Base-by-base conservation (phyloP, 345 rosid species). In the Xanthoceras sorbifolium region DNA sequence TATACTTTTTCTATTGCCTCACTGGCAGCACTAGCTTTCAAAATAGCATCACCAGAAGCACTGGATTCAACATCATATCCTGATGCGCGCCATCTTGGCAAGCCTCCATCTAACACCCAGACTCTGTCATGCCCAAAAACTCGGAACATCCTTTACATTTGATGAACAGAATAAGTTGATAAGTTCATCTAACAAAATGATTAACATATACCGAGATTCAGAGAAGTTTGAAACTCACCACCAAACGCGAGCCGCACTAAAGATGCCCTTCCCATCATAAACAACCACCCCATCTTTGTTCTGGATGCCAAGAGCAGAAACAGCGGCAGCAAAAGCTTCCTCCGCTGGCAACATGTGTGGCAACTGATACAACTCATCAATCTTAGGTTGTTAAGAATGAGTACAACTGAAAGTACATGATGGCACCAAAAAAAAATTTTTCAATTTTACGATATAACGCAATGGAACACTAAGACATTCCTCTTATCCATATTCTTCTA, bases 241-340 rank as follows among this genome's bases (percentile, higher is more conserved):
- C 98, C 98, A 94, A 66, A 94, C 99, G 76, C 99, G 99, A 76
- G 99, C 97, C 64, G 99, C 98, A 80, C 99, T 94, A 77, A 92
- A 97, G 82, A 94, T 82, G 29, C 98, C 99, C 86, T 94, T 94
- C 68, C 96, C 99, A 89, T 97, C 99, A 81, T 97, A 97, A 80
- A 97, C 99, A 80, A 97, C 94, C 44, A 97, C 69, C 48, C 90
- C 96, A 78, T 97, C 93, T 44, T 91, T 90, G 83, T 97, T 97
- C 29, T 90, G 85, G 62, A 97, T 92, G 67, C 97, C 99, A 78
- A 97, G 98, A 75, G 97, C 91, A 78, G 99, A 94, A 67, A 83
- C 97, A 76, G 96, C 99, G 55, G 98, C 99, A 2, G 98, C 93
- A 86, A 97, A 97, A 71, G 97, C 99, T 82, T 92, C 93, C 90